Evolutionary conservation across 352 stramenopile genomes (phyloP).

Genomic region (Saprolegnia diclina): DNA sequence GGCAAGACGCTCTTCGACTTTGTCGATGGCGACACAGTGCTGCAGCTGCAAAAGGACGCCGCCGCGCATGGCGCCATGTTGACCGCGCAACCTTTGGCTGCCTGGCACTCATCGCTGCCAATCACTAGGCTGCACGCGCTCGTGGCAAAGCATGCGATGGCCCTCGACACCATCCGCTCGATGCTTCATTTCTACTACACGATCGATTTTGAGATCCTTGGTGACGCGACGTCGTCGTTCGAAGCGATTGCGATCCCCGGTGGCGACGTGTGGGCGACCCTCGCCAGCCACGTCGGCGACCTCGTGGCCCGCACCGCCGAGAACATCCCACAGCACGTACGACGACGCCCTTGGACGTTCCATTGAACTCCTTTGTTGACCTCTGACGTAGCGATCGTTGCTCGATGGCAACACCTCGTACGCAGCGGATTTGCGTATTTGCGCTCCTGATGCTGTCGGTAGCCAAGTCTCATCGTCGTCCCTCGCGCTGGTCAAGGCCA

Average conservation of each 20-base stretch:
- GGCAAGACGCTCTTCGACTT: constrained; percentile 82
- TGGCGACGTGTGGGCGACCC: background rate
- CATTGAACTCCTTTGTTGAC: no score
- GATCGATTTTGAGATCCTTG: background rate
- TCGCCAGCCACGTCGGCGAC: background rate
- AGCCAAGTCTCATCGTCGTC: background rate
- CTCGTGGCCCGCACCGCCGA: background rate
- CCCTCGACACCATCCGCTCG: no score
- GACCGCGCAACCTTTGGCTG: no score
- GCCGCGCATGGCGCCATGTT: constrained; percentile 61
- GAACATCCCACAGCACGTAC: constrained; percentile 1
- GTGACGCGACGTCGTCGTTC: background rate
- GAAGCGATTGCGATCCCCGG: background rate
- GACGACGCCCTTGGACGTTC: background rate
- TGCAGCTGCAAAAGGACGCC: constrained; percentile 69
- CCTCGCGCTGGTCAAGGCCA: constrained; percentile 24
- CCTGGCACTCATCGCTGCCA: no score
- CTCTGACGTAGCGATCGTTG: no score
- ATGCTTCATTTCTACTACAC: background rate
- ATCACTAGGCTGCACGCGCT: no score
- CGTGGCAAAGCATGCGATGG: no score
- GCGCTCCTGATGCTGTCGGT: no score
- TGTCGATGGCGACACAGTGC: constrained; percentile 72
- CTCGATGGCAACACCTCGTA: no score
- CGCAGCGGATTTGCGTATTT: no score